Percentiles rank a stretch among this genome's conserved stretches.
Evolutionary conservation across 306 rosid genomes (phyloP).

Genomic region (Begonia fuchsioides): DNA sequence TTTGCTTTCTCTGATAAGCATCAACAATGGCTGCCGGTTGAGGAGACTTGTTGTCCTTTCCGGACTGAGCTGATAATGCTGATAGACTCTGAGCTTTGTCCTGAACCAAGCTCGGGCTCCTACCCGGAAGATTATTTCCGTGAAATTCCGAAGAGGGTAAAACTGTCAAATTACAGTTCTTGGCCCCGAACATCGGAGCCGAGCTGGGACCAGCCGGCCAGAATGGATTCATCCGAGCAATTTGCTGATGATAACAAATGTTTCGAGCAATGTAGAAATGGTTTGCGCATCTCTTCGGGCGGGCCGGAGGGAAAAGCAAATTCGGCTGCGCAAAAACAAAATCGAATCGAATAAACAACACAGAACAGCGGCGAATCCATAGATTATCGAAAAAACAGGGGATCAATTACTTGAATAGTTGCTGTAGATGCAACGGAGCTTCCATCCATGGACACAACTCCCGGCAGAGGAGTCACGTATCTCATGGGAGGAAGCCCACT

Average conservation of each 20-base stretch:
- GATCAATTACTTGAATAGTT: slow-evolving; percentile 42
- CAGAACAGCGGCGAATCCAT: neutral
- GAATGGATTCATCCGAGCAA: slow-evolving; percentile 73
- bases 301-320: slow-evolving; percentile 58
- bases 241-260: slow-evolving; percentile 58
- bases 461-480: slow-evolving; percentile 74
- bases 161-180: slow-evolving; percentile 45
- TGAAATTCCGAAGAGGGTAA: slow-evolving; percentile 54
- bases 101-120: slow-evolving; percentile 31
- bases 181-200: slow-evolving; percentile 60
- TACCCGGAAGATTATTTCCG: slow-evolving; percentile 31
- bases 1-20: slow-evolving; percentile 59
- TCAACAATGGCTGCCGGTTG: slow-evolving; percentile 48
- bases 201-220: slow-evolving; percentile 94
- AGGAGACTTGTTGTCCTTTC: slow-evolving; percentile 45
- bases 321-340: slow-evolving; percentile 44
- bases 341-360: neutral
- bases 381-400: neutral
- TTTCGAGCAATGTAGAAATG: slow-evolving; percentile 88
- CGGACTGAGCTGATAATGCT: slow-evolving; percentile 45
- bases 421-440: slow-evolving; percentile 48
- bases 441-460: slow-evolving; percentile 89
- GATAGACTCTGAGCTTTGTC: slow-evolving; percentile 62
- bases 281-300: slow-evolving; percentile 86
- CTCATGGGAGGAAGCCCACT: slow-evolving; percentile 84